These are phyloP conservation scores for Lumnitzera littorea DNA, from an alignment of 345 rosid genomes.

Conservation along the genomic window DNA sequence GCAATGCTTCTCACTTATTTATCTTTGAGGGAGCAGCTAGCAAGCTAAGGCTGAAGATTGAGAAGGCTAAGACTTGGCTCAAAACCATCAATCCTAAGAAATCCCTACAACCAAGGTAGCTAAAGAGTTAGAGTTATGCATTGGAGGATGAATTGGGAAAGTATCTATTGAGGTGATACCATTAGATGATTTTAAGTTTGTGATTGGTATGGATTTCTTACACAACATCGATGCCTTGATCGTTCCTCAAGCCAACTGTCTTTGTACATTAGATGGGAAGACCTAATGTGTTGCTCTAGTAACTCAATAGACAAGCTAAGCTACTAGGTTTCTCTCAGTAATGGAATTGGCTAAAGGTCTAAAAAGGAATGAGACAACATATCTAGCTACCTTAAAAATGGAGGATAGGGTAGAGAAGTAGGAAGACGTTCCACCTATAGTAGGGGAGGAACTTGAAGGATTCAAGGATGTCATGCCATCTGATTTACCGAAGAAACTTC, in stretches of 20 bases:
- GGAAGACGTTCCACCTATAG: not conserved
- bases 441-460: not conserved
- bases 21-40: too few relatives aligned
- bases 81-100: too few relatives aligned
- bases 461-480: not conserved
- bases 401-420: not conserved
- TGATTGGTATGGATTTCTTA: not conserved
- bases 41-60: too few relatives aligned
- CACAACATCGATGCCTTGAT: not conserved
- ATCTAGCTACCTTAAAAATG: not conserved
- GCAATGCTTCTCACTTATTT: too few relatives aligned
- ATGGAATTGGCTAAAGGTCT: not conserved
- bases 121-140: not conserved
- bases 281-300: not conserved
- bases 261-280: not conserved
- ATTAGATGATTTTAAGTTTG: not conserved
- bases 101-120: not conserved
- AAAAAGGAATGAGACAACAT: not conserved
- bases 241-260: not conserved
- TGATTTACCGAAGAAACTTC: not conserved
- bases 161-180: not conserved
- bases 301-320: not conserved
- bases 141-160: not conserved
- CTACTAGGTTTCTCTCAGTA: not conserved
- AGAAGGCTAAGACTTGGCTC: too few relatives aligned